Base-by-base conservation (phyloP, 495 filamentous ascomycete species). In the Cladorrhinum samala region DNA sequence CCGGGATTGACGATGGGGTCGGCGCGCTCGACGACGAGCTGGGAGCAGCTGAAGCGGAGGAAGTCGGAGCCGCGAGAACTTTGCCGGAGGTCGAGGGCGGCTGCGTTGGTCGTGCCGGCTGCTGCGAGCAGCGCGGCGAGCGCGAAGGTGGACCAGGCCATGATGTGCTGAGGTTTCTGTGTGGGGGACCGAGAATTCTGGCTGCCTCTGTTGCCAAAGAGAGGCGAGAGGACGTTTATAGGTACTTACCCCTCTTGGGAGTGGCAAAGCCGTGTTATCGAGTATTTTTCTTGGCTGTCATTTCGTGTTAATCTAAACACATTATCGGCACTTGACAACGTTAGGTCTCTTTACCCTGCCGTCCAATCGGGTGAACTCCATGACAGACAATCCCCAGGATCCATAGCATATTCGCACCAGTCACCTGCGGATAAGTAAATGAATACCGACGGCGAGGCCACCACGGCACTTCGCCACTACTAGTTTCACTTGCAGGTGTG, bases 21-120 rank as follows among this genome's bases (percentile, higher is more conserved):
- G 17, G 62, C 44, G 21, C 68, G 68, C 46, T 71, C 68, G 44
- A 71, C 58, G 18, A 67, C 65, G 33, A 71, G 65, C 50, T 71
- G 68, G 24, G 68, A 68, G 55, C 70, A 73, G 25, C 61, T 60
- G 45, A 73, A 73, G n/a, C 70, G 68, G 24, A 73, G 54, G 42
- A 20, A 45, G 19, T 41, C 39, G 39, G 39, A 41, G 39, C 39
- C 39, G 39, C 39, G 39, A 14, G 39, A 14, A 14, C 6, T 6
- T 41, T 41, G 39, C 4, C 39, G 39, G 39, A 17, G 5, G 39
- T 9, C 8, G 39, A 41, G 39, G 39, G 39, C 8, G 39, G 7
- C n/a, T 5, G 39, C 39, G 39, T 4, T 6, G 39, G 39, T 41
- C 5, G 39, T n/a, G 39, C 13, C 39, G 13, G n/a, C n/a, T n/a